phyloP scores from a whole-genome alignment of 257 asterid species.

The Nemophila menziesii region DNA sequence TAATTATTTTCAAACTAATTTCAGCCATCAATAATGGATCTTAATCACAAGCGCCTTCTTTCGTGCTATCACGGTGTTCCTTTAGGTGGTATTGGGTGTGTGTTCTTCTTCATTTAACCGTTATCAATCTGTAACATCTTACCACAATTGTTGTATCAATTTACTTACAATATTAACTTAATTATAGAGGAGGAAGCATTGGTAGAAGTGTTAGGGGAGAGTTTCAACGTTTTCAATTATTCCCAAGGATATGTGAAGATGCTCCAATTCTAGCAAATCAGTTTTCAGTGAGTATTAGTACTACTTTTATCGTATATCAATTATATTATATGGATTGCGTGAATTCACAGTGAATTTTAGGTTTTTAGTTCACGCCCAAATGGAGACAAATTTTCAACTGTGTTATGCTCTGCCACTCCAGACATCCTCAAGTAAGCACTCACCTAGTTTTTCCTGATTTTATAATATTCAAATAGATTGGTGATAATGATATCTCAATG shows the following conservation, averaged over 20 bases:
- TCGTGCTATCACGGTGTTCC: conserved; percentile 93
- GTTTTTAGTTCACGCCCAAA: conserved; percentile 63
- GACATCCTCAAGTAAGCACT: conserved; percentile 37
- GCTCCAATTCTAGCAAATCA: conserved; percentile 78
- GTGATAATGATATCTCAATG: not conserved
- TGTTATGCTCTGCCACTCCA: conserved; percentile 58
- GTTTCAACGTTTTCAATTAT: conserved; percentile 80
- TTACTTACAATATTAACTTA: conserved; percentile 7
- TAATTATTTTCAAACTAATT: conserved; percentile 3
- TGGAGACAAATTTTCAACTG: conserved; percentile 63
- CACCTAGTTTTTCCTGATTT: not conserved
- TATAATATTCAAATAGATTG: too few relatives aligned
- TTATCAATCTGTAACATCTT: not conserved
- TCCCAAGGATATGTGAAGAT: conserved; percentile 86
- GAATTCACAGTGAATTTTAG: conserved; percentile 22
- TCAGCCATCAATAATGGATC: conserved; percentile 65
- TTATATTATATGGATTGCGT: too few relatives aligned
- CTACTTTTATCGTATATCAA: not conserved
- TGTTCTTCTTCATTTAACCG: not conserved
- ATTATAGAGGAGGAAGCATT: conserved; percentile 87
- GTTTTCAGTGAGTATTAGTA: conserved; percentile 66
- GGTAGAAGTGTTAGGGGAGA: conserved; percentile 93
- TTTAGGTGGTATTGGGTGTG: conserved; percentile 90
- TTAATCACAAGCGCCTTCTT: conserved; percentile 56
- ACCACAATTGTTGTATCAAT: not conserved